Conservation (phyloP, 2,329 filamentous ascomycete species). For the Scedosporium apiospermum region DNA sequence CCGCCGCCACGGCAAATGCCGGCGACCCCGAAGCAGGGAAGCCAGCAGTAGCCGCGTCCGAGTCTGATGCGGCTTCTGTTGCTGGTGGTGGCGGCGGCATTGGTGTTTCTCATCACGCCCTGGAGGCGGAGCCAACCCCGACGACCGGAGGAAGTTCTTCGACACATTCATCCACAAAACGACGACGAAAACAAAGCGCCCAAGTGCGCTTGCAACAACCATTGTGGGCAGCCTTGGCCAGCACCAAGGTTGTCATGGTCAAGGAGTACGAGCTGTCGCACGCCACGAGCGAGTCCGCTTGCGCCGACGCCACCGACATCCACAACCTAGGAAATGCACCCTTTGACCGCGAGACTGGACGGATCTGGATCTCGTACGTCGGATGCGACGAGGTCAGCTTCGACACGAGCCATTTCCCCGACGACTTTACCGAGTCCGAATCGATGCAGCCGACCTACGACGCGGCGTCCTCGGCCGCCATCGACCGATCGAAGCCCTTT, state of each 20-base stretch:
- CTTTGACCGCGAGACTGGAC: constrained; percentile 59
- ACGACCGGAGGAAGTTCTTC: constrained; percentile 24
- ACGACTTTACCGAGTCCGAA: constrained; percentile 16
- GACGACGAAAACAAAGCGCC: constrained; percentile 82
- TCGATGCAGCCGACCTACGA: not conserved
- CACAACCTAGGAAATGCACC: constrained; percentile 69
- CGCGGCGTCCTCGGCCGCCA: constrained; percentile 31
- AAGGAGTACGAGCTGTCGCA: constrained; percentile 83
- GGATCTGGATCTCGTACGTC: constrained; percentile 75
- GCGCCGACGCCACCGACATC: constrained; percentile 66
- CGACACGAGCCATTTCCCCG: constrained; percentile 56
- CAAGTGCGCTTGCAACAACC: constrained; percentile 86
- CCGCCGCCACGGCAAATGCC: constrained; percentile 36
- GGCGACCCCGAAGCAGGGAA: constrained; percentile 58
- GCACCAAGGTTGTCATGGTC: constrained; percentile 92
- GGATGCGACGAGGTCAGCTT: constrained; percentile 71
- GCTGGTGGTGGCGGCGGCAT: no score
- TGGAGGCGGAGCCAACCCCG: constrained; percentile 18
- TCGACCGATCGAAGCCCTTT: constrained; percentile 65
- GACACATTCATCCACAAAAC: constrained; percentile 56
- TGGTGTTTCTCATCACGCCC: not conserved
- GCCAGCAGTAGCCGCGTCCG: constrained; percentile 19
- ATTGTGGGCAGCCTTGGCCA: constrained; percentile 87
- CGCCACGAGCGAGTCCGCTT: constrained; percentile 61
- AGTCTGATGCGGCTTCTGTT: not conserved